phyloP scores from a whole-genome alignment of 169 alveolate species.

The Plasmodium fragile region DNA sequence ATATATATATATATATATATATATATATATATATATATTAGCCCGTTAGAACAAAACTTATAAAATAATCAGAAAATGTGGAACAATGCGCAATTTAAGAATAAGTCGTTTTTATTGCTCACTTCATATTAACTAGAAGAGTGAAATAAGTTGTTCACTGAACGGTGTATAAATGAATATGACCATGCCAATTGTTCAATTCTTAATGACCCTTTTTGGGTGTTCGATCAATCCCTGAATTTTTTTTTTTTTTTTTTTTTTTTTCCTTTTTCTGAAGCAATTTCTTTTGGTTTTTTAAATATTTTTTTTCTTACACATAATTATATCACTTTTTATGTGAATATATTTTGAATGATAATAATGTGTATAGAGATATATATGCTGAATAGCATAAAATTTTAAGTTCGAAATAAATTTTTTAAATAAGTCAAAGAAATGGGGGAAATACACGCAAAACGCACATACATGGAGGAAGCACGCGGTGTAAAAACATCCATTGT shows the following conservation, averaged over 20 bases:
- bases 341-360: too few species aligned
- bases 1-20: background rate
- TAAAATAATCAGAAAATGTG: background rate
- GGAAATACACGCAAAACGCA: background rate
- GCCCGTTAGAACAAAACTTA: background rate
- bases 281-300: too few species aligned
- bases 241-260: background rate
- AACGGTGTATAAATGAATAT: background rate
- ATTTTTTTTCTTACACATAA: too few species aligned
- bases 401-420: too few species aligned
- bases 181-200: background rate
- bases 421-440: background rate
- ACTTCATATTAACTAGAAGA: background rate
- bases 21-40: background rate
- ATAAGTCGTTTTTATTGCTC: background rate
- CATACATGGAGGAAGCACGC: background rate
- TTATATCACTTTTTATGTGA: too few species aligned
- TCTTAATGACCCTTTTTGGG: background rate
- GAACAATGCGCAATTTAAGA: background rate
- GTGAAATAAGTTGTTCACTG: background rate
- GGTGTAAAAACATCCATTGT: background rate
- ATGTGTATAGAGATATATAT: too few species aligned
- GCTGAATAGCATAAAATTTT: too few species aligned
- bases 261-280: too few species aligned
- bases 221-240: background rate